phyloP scores from a whole-genome alignment of 768 basidiomycete species.

The Infundibulicybe gibba region DNA sequence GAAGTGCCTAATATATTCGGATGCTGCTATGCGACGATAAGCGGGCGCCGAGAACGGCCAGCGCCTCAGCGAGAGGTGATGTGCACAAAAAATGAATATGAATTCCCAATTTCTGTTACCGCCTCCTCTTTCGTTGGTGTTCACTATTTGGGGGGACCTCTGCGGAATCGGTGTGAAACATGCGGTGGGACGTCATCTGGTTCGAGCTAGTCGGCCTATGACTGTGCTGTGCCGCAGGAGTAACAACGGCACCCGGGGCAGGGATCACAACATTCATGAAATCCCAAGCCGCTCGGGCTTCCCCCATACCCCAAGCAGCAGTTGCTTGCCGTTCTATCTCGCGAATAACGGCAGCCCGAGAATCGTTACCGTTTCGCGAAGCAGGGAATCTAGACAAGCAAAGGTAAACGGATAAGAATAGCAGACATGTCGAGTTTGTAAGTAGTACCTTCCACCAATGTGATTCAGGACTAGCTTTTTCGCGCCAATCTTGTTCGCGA shows the following conservation, averaged over 20 bases:
- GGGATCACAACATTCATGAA: constrained; percentile 47
- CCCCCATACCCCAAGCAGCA: constrained; percentile 47
- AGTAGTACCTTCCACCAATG: constrained; percentile 60
- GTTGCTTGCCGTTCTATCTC: constrained; percentile 67
- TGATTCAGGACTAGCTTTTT: constrained; percentile 72
- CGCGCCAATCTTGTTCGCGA: constrained; percentile 62
- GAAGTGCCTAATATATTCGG: no score
- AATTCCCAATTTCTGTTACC: no score
- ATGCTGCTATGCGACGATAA: no score
- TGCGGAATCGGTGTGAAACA: no score
- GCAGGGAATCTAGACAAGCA: constrained; percentile 44
- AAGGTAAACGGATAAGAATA: constrained; percentile 5
- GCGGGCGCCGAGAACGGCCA: no score
- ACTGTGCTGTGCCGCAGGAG: no score
- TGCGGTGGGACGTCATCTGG: no score
- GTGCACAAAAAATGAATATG: no score
- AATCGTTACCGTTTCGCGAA: constrained; percentile 32
- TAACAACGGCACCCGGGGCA: constrained; percentile 1
- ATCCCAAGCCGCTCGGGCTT: constrained; percentile 56
- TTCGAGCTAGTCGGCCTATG: no score
- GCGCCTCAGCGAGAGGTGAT: no score
- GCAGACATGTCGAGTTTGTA: background rate
- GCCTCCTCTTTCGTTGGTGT: no score
- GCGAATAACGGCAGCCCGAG: constrained; percentile 42
- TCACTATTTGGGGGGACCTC: no score